Conservation (phyloP, 1,284 basidiomycete genomes). For the Apiotrichum gracile region DNA sequence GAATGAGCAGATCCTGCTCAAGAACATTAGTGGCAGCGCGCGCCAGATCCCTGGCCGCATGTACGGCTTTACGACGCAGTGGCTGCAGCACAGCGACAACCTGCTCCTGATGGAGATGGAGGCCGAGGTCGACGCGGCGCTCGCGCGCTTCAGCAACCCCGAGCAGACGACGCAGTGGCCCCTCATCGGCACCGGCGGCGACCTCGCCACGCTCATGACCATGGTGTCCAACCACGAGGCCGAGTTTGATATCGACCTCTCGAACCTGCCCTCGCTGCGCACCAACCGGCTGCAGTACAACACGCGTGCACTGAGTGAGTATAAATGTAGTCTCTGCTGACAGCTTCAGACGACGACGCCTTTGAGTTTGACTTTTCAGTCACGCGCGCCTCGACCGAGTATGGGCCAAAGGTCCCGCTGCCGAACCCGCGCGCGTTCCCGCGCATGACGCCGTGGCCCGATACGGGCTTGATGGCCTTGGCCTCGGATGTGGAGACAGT, state of each 20-base stretch:
- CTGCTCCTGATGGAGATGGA: constrained; percentile 58
- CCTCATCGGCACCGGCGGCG: constrained; percentile 27
- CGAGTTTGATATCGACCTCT: constrained; percentile 29
- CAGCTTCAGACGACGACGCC: constrained; percentile 30
- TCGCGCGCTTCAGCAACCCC: constrained; percentile 59
- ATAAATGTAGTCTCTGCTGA: accelerated
- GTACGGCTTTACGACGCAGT: constrained; percentile 39
- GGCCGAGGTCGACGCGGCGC: constrained; percentile 55
- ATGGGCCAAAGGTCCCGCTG: background rate
- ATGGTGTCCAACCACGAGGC: constrained; percentile 36
- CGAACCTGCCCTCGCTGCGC: constrained; percentile 21
- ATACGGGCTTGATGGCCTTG: background rate
- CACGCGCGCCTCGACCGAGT: background rate
- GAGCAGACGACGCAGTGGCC: constrained; percentile 24
- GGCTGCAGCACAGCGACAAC: constrained; percentile 51
- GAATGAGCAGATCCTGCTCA: constrained; percentile 30
- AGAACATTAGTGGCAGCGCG: constrained; percentile 5
- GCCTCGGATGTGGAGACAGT: background rate
- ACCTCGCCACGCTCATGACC: constrained; percentile 34
- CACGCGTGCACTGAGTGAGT: constrained; percentile 37
- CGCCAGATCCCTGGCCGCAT: constrained; percentile 15
- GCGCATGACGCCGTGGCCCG: background rate
- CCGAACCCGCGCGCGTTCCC: constrained; percentile 6
- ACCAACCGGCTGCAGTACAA: constrained; percentile 28
- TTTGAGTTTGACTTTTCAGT: constrained; percentile 34